Conservation (phyloP, 331 rosid species). For the Saraca asoca region DNA sequence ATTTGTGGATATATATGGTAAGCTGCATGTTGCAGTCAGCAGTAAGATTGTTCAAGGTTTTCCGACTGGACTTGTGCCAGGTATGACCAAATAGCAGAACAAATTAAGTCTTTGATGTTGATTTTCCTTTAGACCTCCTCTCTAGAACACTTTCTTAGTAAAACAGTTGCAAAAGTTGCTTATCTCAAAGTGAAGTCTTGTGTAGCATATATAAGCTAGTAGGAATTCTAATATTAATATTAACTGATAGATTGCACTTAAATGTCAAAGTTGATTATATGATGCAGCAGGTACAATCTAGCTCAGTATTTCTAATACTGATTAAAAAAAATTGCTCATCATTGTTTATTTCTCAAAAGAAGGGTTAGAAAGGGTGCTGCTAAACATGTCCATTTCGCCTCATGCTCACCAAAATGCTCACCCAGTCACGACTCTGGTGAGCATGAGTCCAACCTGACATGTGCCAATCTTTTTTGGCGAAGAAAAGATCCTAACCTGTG, state of each 20-base stretch:
- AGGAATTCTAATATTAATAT: conserved; percentile 3
- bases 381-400: too few species aligned
- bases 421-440: too few species aligned
- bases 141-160: neutral
- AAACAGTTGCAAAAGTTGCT: neutral
- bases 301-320: neutral
- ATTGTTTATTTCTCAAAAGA: neutral
- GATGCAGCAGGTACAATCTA: neutral
- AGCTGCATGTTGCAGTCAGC: neutral
- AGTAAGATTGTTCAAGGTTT: neutral
- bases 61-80: neutral
- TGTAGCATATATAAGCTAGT: neutral
- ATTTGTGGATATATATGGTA: too few species aligned
- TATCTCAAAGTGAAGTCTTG: neutral
- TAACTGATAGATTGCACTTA: neutral
- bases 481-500: conserved; percentile 43
- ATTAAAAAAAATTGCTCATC: neutral
- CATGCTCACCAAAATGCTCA: too few species aligned
- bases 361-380: conserved; percentile 1
- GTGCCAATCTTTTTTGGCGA: neutral
- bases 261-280: neutral
- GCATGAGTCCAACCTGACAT: too few species aligned
- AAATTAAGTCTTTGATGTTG: neutral
- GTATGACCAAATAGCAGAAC: neutral
- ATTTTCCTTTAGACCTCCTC: too few species aligned